Base-by-base conservation (phyloP, 2,329 filamentous ascomycete species). In the Neospermospora avenae region DNA sequence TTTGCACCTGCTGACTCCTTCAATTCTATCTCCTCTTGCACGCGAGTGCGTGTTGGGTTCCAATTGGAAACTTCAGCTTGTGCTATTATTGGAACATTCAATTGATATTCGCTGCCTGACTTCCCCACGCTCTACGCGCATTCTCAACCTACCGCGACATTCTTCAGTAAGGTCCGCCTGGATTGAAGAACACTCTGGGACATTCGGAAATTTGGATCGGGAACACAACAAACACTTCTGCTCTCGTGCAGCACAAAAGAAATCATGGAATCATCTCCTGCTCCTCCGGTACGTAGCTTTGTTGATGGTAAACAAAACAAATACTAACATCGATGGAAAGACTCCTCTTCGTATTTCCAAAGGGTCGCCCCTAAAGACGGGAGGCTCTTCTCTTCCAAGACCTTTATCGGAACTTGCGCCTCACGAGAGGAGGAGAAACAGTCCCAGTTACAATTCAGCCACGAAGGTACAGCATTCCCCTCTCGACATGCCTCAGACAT, bases 351-450 rank as follows among this genome's bases (percentile, higher is more conserved):
- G 89, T 77, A 91, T 93, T 71, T 87, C 87, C 76, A 93, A 91
- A 78, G 83, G 77, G 59, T 86, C 87, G 62, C 84, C 88, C 46
- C 76, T 78, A 70, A 93, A 87, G 75, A 83, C 84, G 79, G 73
- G 78, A 58, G 81, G 78, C 73, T 80, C 61, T 41, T 62, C 82
- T 70, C 77, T 82, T 58, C 84, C 87, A 72, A 86, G 89, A 69
- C 90, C 95, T 60, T 83, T 99, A 66, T 90, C 91, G 63, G 95
- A 99, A 78, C 86, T 99, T 72, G 91, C 89, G 68, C 89, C 90
- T 55, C 89, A 89, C 64, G 91, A 93, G 76, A 88, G 86, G 75
- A 85, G 93, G 73, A 84, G 93, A 70, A 98, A 98, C 78, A 97
- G 93, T 54, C 92, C 93, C 56, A 96, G 89, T 79, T 96, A 88